Evolutionary conservation across 1,284 basidiomycete species (phyloP), one percentile per base, ranked within the genome.

Genomic region (Leucoagaricus sp.): DNA sequence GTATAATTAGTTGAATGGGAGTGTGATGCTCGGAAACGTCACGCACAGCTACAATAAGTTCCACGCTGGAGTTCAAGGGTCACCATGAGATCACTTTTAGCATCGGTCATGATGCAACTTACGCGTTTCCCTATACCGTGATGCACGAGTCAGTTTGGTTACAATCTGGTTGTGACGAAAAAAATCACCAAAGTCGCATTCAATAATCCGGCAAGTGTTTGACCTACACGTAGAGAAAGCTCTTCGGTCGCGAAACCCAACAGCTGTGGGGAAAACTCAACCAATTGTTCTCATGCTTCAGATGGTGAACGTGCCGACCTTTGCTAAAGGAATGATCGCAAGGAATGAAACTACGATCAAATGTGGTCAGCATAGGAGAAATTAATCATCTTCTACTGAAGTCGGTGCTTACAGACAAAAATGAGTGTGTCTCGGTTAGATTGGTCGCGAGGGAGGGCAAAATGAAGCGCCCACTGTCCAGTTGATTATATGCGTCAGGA

Each of bases 191-290:
- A 75, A 7, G 93, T 96, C 10, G 92, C 93, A 69, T 95, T 95
- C 58, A 95, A 69, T 12, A 95, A 77, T 58, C 92, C 93, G 4
- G 90, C 93, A 3, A 96, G 73, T 0, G 93, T 94, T 72, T 95
- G 91, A 2, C 93, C 89, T 1, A 91, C 84, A 31, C 88, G 85
- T 60, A 95, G 65, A 0, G 93, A 92, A 4, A 95, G 70, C 64
- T 96, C 91, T 63, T 96, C 94, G 0, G 94, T 96, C 0, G 91
- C 91, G 68, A 93, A 93, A 1, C 89, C 90, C 4, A 96, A 80
- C 3, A 96, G 73, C 80, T 93, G 71, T 26, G 40, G 38, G 21
- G 10, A 57, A 29, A 9, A 26, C 58, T 25, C 40, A 58, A 40
- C 21, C 21, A 28, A 50, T 13, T 21, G 4, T 40, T 33, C 34